These are phyloP conservation scores for Vigna mungo DNA, from an alignment of 306 rosid genomes.

Conservation along the genomic window DNA sequence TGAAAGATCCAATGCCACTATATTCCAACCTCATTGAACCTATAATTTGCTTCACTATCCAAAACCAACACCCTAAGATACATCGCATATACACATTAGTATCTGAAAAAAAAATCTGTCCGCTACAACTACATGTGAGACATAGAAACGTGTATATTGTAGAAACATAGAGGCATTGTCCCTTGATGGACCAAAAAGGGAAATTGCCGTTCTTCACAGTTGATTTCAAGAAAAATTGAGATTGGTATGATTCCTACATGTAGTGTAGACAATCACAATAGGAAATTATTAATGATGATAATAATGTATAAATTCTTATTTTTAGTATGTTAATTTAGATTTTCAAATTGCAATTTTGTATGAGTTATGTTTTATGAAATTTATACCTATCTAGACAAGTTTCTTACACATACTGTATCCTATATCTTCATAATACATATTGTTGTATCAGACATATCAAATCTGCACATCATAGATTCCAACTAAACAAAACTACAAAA, in stretches of 20 bases:
- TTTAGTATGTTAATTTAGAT: too few relatives aligned
- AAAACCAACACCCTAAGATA: background rate
- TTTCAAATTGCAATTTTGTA: background rate
- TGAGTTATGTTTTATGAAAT: background rate
- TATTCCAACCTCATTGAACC: background rate
- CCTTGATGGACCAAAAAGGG: background rate
- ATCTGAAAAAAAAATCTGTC: background rate
- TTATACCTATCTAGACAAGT: background rate
- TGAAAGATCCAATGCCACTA: background rate
- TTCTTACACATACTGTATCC: background rate
- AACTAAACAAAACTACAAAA: constrained; percentile 4
- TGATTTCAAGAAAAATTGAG: too few relatives aligned
- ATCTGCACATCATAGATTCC: background rate
- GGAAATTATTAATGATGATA: too few relatives aligned
- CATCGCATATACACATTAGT: background rate
- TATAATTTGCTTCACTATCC: background rate
- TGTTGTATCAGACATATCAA: background rate
- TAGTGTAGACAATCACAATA: too few relatives aligned
- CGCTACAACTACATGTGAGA: too few relatives aligned
- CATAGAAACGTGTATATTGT: too few relatives aligned
- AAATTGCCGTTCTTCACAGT: too few relatives aligned
- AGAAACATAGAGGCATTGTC: background rate
- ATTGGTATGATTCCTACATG: too few relatives aligned
- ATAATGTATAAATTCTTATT: too few relatives aligned
- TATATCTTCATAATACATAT: too few relatives aligned